Base-by-base conservation (phyloP, 73 alveolate species). In the Breviolum minutum region DNA sequence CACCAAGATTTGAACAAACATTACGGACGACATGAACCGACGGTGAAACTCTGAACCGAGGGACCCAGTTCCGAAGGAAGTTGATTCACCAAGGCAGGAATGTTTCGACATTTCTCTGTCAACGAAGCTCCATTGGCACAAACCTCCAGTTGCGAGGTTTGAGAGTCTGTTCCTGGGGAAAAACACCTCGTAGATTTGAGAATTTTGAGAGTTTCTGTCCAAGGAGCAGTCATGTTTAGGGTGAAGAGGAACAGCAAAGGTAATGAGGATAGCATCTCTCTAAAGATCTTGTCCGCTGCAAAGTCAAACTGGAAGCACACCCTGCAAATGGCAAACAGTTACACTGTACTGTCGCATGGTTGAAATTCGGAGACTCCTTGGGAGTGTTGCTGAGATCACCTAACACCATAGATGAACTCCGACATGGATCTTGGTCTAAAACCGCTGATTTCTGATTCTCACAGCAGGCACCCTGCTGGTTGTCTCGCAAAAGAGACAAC, bases 41-140 rank as follows among this genome's bases (percentile, higher is more conserved):
- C n/a, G n/a, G n/a, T n/a, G n/a, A n/a, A n/a, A n/a, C n/a, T n/a
- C n/a, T n/a, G n/a, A n/a, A n/a, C n/a, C n/a, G n/a, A n/a, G 87
- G 13, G 19, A 66, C 95, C 16, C 7, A 60, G 61, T 26, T 66
- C 95, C 12, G 95, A 68, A 4, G 95, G 86, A 30, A 89, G 64
- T 20, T 89, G 95, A 73, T 89, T 89, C 60, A 89, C 85, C 85
- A 89, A 89, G 63, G 95, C 63, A 2, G 95, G 95, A 70, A 89
- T 89, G 76, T 20, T 17, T 8, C 63, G 95, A 48, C 95, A 89
- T 32, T 89, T 89, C 71, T 89, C 95, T 0, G 95, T 88, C 61
- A 88, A 40, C 60, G 95, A 71, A 69, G 95, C 95, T 17, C 95
- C 95, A 14, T 68, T 32, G 66, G 95, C 63, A 26, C 85, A 88